Percentiles rank a stretch among this genome's conserved stretches.
Evolutionary conservation across 805 yeast species (phyloP).

Genomic region (Candida germanica): DNA sequence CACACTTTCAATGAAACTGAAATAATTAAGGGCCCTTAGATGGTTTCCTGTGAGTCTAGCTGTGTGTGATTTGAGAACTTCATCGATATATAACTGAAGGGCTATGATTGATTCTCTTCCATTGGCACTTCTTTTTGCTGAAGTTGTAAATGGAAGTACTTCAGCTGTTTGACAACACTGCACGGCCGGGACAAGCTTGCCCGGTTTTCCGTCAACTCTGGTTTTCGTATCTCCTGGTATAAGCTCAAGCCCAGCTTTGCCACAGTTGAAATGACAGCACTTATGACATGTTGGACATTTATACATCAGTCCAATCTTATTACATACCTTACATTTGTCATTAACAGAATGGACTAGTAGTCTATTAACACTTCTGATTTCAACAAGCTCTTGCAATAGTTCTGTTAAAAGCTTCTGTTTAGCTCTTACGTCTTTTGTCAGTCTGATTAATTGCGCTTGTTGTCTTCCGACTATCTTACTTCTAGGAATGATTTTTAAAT

Average conservation of each 20-base stretch:
- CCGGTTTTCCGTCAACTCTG: constrained; percentile 26
- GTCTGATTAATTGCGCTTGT: neutral
- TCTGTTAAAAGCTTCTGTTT: constrained; percentile 3
- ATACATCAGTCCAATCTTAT: constrained; percentile 43
- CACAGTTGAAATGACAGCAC: constrained; percentile 55
- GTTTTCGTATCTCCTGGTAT: constrained; percentile 20
- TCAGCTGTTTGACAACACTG: constrained; percentile 31
- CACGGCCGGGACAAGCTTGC: constrained; percentile 43
- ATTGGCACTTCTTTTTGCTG: constrained; percentile 27
- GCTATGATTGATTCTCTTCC: constrained; percentile 34
- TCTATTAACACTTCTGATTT: constrained; percentile 28
- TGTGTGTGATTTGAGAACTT: constrained; percentile 17
- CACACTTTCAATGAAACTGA: constrained; percentile 7
- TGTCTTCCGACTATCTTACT: constrained; percentile 1
- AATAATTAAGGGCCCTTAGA: constrained; percentile 27
- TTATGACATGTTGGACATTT: constrained; percentile 46
- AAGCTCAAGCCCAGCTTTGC: constrained; percentile 52
- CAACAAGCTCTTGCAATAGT: constrained; percentile 13
- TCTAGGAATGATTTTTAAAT: constrained; percentile 29
- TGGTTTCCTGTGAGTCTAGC: constrained; percentile 30
- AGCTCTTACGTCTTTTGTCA: neutral
- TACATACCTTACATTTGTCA: constrained; percentile 1
- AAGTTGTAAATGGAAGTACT: neutral
- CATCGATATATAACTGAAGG: constrained; percentile 40
- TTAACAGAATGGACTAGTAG: neutral